phyloP scores from a whole-genome alignment of 768 basidiomycete species.

The Russula earlei region DNA sequence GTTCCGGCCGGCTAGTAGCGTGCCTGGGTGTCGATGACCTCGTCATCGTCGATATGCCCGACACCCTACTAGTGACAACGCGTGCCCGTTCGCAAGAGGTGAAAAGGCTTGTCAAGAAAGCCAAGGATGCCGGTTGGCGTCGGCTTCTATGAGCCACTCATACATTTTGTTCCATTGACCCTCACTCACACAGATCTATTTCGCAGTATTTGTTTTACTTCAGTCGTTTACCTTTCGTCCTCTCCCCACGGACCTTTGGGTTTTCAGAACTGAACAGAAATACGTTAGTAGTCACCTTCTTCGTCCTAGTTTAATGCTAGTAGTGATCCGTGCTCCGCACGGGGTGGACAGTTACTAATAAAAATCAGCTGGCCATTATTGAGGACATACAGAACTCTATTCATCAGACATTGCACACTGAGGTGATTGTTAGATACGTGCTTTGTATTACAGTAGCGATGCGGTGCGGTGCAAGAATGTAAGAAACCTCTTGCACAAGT shows the following conservation, averaged over 20 bases:
- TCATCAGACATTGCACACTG: no score
- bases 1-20: constrained; percentile 71
- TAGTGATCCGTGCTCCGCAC: no score
- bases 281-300: neutral
- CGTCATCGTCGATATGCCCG: constrained; percentile 87
- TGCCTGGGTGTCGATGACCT: constrained; percentile 83
- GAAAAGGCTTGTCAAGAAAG: constrained; percentile 77
- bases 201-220: neutral
- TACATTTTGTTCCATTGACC: neutral
- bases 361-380: no score
- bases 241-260: neutral
- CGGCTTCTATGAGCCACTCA: constrained; percentile 39
- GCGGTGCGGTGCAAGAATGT: no score
- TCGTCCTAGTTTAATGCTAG: no score
- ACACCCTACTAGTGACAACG: constrained; percentile 80
- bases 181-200: neutral
- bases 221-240: neutral
- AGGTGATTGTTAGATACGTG: no score
- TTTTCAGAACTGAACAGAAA: constrained; percentile 7
- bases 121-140: constrained; percentile 68
- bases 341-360: no score
- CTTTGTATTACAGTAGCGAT: no score
- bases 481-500: no score
- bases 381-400: no score
- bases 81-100: constrained; percentile 85